A percentile compares a stretch with the other conserved stretches of the same genome.
Conservation (phyloP, 805 yeast species). For the Barnettozyma botsteinii region DNA sequence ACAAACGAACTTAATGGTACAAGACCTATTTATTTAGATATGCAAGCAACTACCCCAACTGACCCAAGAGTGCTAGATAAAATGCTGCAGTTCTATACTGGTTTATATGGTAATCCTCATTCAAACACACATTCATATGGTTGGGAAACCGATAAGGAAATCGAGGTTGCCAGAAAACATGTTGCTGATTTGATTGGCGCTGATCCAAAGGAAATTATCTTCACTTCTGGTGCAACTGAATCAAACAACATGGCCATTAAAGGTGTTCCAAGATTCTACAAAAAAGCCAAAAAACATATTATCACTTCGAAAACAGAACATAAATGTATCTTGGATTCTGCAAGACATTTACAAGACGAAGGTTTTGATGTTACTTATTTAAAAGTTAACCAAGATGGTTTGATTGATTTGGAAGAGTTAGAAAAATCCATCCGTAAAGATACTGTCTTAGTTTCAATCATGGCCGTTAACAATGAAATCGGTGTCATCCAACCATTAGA, state of each 20-base stretch:
- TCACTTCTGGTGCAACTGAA: conserved; percentile 98
- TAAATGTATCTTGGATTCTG: conserved; percentile 96
- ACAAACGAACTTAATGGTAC: conserved; percentile 47
- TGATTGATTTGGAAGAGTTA: conserved; percentile 70
- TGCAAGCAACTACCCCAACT: conserved; percentile 98
- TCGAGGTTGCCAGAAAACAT: conserved; percentile 78
- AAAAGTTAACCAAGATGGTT: conserved; percentile 76
- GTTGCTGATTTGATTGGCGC: conserved; percentile 84
- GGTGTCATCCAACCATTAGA: conserved; percentile 96
- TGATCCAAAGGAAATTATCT: conserved; percentile 93
- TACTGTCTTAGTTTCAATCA: conserved; percentile 82
- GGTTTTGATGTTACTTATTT: conserved; percentile 95
- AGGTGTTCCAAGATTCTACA: conserved; percentile 93
- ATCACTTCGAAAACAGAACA: conserved; percentile 97
- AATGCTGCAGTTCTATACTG: conserved; percentile 83
- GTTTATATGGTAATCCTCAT: conserved; percentile 96
- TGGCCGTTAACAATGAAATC: conserved; percentile 98
- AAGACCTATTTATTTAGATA: conserved; percentile 92
- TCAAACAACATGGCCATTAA: conserved; percentile 91
- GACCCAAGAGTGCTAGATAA: conserved; percentile 94
- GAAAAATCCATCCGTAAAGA: conserved; percentile 84
- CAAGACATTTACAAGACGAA: conserved; percentile 91
- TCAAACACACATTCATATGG: conserved; percentile 96
- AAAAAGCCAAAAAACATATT: conserved; percentile 84
- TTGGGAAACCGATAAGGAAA: conserved; percentile 95